Percentiles rank a stretch among this genome's conserved stretches.
Evolutionary conservation across 768 basidiomycete genomes (phyloP).

Genomic region (Chalciporus pseudorubinellus): DNA sequence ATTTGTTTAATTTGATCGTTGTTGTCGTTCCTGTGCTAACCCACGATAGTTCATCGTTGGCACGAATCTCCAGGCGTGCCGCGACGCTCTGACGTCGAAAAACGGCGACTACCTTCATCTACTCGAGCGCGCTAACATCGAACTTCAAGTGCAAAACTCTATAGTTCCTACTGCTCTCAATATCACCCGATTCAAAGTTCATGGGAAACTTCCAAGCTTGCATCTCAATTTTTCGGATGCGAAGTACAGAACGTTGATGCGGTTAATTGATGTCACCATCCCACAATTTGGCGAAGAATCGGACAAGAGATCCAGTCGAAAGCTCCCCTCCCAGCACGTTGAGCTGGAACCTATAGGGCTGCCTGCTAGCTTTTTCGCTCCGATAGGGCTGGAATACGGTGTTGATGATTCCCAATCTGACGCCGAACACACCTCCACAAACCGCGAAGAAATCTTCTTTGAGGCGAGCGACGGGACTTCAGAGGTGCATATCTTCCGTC

Average conservation of each 20-base stretch:
- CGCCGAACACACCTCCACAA: slow-evolving; percentile 37
- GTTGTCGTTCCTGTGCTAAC: slow-evolving; percentile 6
- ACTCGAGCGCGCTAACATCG: slow-evolving; percentile 88
- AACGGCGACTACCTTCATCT: slow-evolving; percentile 70
- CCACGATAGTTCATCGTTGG: slow-evolving; percentile 80
- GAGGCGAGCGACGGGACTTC: slow-evolving; percentile 64
- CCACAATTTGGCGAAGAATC: slow-evolving; percentile 68
- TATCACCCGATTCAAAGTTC: slow-evolving; percentile 85
- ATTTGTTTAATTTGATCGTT: neutral
- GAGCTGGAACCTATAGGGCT: slow-evolving; percentile 35
- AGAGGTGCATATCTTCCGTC: slow-evolving; percentile 40
- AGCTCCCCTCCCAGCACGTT: slow-evolving; percentile 18
- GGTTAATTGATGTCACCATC: slow-evolving; percentile 85
- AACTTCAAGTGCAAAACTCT: slow-evolving; percentile 86
- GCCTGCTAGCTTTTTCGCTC: slow-evolving; percentile 54
- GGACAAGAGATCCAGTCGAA: slow-evolving; percentile 21
- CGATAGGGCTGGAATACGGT: slow-evolving; percentile 61
- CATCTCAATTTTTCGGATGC: slow-evolving; percentile 88
- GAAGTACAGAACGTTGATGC: slow-evolving; percentile 91
- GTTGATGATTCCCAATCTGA: slow-evolving; percentile 58
- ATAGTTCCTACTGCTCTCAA: slow-evolving; percentile 83
- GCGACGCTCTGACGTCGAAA: slow-evolving; percentile 67
- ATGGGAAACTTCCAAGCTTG: slow-evolving; percentile 82
- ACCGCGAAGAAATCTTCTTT: slow-evolving; percentile 61
- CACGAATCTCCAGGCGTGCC: slow-evolving; percentile 75